Conservation (phyloP, 805 yeast genomes). For the Candida caryicola region DNA sequence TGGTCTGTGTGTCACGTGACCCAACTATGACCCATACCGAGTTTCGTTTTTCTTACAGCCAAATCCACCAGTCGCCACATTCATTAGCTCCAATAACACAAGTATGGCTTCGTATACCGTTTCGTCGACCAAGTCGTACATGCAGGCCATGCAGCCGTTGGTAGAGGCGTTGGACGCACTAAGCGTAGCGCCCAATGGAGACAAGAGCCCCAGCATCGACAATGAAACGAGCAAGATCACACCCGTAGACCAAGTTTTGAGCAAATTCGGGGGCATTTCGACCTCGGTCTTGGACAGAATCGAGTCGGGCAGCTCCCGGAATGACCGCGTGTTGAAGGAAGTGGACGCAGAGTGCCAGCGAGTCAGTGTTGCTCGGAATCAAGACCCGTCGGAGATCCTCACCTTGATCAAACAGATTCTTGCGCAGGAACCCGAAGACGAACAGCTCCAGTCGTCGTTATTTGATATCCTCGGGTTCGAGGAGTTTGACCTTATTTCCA, state of each 20-base stretch:
- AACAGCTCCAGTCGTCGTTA: constrained; percentile 64
- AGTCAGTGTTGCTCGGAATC: constrained; percentile 31
- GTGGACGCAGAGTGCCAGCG: constrained; percentile 30
- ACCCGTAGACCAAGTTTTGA: constrained; percentile 32
- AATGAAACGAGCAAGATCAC: constrained; percentile 27
- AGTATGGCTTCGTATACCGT: constrained; percentile 44
- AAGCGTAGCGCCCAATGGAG: constrained; percentile 10
- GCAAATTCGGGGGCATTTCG: constrained; percentile 39
- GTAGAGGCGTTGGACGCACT: constrained; percentile 44
- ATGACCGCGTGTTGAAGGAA: constrained; percentile 12
- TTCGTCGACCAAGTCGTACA: constrained; percentile 67
- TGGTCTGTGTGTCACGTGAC: not conserved
- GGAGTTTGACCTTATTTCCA: constrained; percentile 74
- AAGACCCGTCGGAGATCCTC: constrained; percentile 30
- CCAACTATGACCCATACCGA: constrained; percentile 2
- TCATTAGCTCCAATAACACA: not conserved
- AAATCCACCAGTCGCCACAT: too few relatives aligned
- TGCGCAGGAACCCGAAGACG: constrained; percentile 43
- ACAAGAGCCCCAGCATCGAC: constrained; percentile 38
- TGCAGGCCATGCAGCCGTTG: constrained; percentile 77
- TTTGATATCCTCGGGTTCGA: constrained; percentile 85
- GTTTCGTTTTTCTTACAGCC: too few relatives aligned
- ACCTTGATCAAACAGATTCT: constrained; percentile 31
- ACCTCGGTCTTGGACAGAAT: constrained; percentile 21
- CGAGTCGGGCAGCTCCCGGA: constrained; percentile 19